Evolutionary conservation across 2,329 filamentous ascomycete genomes (phyloP).

Genomic region (Bipolaris zeicola): DNA sequence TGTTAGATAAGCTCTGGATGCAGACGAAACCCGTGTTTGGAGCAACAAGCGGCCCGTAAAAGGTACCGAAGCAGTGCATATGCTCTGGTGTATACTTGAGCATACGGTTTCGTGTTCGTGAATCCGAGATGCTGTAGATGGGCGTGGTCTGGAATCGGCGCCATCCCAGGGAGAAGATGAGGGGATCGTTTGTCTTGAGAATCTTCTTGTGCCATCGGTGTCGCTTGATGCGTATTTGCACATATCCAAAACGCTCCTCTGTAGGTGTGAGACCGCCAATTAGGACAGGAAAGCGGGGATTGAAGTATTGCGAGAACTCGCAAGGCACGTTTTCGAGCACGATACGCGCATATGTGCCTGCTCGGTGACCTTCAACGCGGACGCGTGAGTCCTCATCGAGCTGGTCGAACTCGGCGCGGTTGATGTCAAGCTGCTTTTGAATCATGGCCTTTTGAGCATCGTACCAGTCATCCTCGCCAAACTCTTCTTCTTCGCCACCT

Average conservation of each 20-base stretch:
- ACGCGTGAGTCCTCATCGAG: conserved; percentile 83
- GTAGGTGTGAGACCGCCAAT: conserved; percentile 91
- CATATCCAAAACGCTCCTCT: conserved; percentile 92
- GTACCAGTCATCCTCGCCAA: conserved; percentile 98
- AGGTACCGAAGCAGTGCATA: conserved; percentile 97
- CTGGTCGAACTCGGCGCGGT: conserved; percentile 87
- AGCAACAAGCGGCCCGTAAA: conserved; percentile 92
- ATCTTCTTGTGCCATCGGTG: conserved; percentile 99
- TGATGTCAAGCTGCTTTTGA: conserved; percentile 96
- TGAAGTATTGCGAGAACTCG: conserved; percentile 86
- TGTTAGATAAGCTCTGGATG: conserved; percentile 84
- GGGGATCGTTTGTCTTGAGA: conserved; percentile 94
- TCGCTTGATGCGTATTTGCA: conserved; percentile 94
- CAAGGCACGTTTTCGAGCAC: conserved; percentile 87
- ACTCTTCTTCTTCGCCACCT: conserved; percentile 72
- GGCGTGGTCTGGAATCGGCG: conserved; percentile 90
- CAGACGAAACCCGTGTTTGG: conserved; percentile 96
- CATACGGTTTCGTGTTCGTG: conserved; percentile 92
- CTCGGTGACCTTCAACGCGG: conserved; percentile 86
- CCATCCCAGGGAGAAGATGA: conserved; percentile 98
- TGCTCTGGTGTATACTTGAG: conserved; percentile 99
- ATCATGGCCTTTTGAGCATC: conserved; percentile 93
- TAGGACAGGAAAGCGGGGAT: conserved; percentile 80
- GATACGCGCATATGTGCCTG: conserved; percentile 91
- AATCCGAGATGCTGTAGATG: conserved; percentile 94